These are phyloP conservation scores for Ceratopteris richardii DNA, from an alignment of 75 land plant species.

Conservation along the genomic window DNA sequence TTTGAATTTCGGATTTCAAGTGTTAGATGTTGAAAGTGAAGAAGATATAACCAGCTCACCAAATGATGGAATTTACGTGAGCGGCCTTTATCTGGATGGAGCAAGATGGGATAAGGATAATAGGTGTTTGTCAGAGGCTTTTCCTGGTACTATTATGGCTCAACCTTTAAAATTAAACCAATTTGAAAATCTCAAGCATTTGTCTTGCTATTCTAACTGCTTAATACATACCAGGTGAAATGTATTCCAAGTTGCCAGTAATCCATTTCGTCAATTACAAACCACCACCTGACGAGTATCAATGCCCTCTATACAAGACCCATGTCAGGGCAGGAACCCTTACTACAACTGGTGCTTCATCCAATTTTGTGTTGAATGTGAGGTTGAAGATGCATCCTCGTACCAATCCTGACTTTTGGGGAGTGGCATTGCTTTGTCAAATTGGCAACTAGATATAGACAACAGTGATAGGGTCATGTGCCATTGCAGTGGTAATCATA, in stretches of 20 bases:
- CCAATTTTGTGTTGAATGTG: conserved; percentile 28
- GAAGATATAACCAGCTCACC: conserved; percentile 11
- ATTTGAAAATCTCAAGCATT: neutral
- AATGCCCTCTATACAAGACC: conserved; percentile 32
- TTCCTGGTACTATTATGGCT: conserved; percentile 12
- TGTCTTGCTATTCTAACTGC: neutral
- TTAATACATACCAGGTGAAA: conserved; percentile 16
- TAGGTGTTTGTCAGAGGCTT: conserved; percentile 15
- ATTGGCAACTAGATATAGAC: conserved; percentile 1
- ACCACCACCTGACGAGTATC: conserved; percentile 23
- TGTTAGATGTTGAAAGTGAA: conserved; percentile 16
- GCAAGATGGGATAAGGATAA: conserved; percentile 25
- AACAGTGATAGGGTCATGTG: neutral
- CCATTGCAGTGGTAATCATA: neutral
- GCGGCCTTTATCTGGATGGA: conserved; percentile 24
- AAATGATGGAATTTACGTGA: conserved; percentile 21
- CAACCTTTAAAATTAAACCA: neutral
- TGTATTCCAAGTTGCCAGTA: conserved; percentile 19
- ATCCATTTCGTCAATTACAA: conserved; percentile 26
- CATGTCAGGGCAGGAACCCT: conserved; percentile 28
- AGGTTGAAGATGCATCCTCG: conserved; percentile 21
- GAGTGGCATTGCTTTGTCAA: conserved; percentile 25
- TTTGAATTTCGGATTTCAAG: conserved; percentile 22
- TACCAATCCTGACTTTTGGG: conserved; percentile 32
- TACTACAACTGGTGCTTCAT: conserved; percentile 31